These are phyloP conservation scores for Daldinia vernicosa DNA, from an alignment of 495 filamentous ascomycete genomes.

Conservation along the genomic window DNA sequence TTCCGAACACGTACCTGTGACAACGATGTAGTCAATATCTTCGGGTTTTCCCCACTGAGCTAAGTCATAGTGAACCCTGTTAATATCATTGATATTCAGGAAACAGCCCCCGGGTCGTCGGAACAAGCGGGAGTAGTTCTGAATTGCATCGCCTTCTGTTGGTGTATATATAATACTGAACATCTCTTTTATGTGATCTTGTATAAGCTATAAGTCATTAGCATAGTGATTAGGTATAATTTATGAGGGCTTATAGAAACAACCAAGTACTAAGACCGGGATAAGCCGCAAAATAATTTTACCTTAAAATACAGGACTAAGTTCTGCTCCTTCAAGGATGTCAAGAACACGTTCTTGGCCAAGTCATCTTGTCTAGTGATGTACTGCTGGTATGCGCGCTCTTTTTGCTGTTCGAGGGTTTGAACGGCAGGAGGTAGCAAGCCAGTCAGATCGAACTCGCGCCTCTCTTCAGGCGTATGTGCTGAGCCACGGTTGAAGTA, in stretches of 20 bases:
- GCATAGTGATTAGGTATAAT: neutral
- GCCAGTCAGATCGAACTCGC: slow-evolving; percentile 73
- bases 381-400: slow-evolving; percentile 85
- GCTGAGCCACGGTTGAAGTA: slow-evolving; percentile 88
- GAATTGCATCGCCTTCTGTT: slow-evolving; percentile 90
- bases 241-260: too few species aligned
- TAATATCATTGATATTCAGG: slow-evolving; percentile 66
- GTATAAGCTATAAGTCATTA: slow-evolving; percentile 46
- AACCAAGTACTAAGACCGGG: neutral
- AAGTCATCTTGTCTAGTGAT: slow-evolving; percentile 72
- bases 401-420: slow-evolving; percentile 80
- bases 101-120: slow-evolving; percentile 74
- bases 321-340: slow-evolving; percentile 87
- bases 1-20: slow-evolving; percentile 65
- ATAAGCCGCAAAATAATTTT: slow-evolving; percentile 12
- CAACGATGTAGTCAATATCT: slow-evolving; percentile 89
- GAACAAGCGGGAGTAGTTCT: slow-evolving; percentile 83
- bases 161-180: slow-evolving; percentile 90
- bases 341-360: slow-evolving; percentile 87
- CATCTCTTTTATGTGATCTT: slow-evolving; percentile 74
- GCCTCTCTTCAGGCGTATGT: slow-evolving; percentile 73
- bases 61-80: slow-evolving; percentile 70
- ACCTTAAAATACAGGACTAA: slow-evolving; percentile 78
- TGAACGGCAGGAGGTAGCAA: slow-evolving; percentile 77
- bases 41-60: slow-evolving; percentile 72